Conservation (phyloP, 805 yeast genomes). For the Metschnikowia continentalis region DNA sequence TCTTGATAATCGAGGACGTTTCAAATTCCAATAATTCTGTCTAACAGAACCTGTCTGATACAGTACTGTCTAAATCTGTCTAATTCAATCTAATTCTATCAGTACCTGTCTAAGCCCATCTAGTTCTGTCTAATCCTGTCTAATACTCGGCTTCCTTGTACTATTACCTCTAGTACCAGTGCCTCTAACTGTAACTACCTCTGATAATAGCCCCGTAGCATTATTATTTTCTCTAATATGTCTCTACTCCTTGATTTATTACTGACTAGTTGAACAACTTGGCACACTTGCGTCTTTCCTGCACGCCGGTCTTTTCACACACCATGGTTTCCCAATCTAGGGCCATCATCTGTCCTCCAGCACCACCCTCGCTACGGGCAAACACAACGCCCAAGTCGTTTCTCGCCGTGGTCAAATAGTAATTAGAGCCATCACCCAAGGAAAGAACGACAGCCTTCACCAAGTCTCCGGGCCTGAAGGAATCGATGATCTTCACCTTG, state of each 20-base stretch:
- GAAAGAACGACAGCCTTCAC: conserved; percentile 81
- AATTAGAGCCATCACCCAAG: conserved; percentile 90
- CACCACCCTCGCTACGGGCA: conserved; percentile 66
- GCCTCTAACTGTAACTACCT: too few species aligned
- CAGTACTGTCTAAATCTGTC: too few species aligned
- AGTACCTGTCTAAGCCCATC: too few species aligned
- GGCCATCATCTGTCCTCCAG: conserved; percentile 79
- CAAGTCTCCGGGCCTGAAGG: conserved; percentile 89
- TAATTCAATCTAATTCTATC: too few species aligned
- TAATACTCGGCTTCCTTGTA: too few species aligned
- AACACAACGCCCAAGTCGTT: conserved; percentile 93
- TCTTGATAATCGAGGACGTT: neutral
- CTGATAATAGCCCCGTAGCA: neutral
- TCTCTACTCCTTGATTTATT: neutral
- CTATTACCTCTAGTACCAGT: too few species aligned
- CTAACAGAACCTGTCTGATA: too few species aligned
- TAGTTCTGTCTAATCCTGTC: too few species aligned
- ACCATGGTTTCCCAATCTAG: conserved; percentile 96
- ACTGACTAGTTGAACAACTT: conserved; percentile 53
- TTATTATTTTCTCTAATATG: neutral
- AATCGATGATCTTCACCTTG: conserved; percentile 68
- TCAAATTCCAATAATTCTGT: too few species aligned
- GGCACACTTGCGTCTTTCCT: conserved; percentile 86
- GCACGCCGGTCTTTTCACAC: conserved; percentile 65
- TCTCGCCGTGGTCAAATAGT: conserved; percentile 82